phyloP scores from a whole-genome alignment of 306 rosid genomes.

The Rosa persica region DNA sequence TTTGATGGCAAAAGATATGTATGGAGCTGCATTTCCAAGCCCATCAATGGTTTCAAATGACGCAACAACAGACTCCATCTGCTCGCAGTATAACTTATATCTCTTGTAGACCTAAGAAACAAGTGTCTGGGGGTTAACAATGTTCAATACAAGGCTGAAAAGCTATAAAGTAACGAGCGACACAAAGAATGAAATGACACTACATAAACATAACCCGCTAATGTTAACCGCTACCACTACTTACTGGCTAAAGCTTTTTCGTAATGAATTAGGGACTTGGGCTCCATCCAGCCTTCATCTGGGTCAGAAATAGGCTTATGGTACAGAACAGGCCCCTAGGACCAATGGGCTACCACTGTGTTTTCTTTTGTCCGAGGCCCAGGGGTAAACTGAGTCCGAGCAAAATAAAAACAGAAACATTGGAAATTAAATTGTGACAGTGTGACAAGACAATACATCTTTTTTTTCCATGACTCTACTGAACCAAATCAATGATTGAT shows the following conservation, averaged over 20 bases:
- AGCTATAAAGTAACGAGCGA: too few relatives aligned
- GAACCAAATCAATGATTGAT: slow-evolving; percentile 21
- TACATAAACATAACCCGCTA: too few relatives aligned
- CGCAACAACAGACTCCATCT: slow-evolving; percentile 29
- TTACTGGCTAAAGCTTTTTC: too few relatives aligned
- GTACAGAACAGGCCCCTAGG: neutral
- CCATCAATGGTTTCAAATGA: slow-evolving; percentile 30
- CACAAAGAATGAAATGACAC: too few relatives aligned
- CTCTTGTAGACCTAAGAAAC: slow-evolving; percentile 28
- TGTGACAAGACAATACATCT: slow-evolving; percentile 34
- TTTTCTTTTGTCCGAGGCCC: neutral
- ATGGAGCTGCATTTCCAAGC: slow-evolving; percentile 30
- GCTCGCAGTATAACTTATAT: slow-evolving; percentile 28
- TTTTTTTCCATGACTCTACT: neutral
- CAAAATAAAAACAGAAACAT: neutral
- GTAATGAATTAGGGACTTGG: too few relatives aligned
- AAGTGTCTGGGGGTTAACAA: neutral
- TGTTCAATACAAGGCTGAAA: neutral
- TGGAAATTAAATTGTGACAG: neutral
- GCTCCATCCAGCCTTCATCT: neutral
- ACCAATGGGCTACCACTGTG: neutral
- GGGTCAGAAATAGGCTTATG: neutral
- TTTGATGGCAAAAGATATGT: slow-evolving; percentile 24
- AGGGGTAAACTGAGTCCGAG: neutral
- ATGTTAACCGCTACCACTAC: too few relatives aligned